phyloP scores from a whole-genome alignment of 208 protist species.

The Angomonas desouzai region DNA sequence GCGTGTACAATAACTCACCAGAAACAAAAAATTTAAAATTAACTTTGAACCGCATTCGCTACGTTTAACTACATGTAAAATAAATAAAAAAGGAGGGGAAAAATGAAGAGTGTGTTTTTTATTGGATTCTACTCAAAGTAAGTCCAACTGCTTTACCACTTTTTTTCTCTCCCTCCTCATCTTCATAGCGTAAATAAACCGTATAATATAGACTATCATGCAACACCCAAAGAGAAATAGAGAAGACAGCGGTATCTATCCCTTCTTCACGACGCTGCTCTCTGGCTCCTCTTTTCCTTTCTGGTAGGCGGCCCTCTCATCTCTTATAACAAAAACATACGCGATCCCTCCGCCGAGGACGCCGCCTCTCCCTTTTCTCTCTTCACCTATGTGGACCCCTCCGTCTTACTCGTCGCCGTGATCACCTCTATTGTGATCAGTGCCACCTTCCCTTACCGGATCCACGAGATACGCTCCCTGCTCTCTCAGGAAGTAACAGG shows the following conservation, averaged over 20 bases:
- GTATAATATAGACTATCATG: too few species aligned
- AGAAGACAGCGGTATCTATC: neutral
- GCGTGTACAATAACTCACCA: too few species aligned
- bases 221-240: neutral
- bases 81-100: too few species aligned
- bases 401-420: neutral
- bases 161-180: too few species aligned
- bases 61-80: too few species aligned
- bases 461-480: neutral
- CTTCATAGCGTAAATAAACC: too few species aligned
- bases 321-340: neutral
- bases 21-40: too few species aligned
- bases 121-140: too few species aligned
- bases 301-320: neutral
- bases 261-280: neutral
- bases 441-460: neutral
- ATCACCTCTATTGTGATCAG: neutral
- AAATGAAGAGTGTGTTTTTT: too few species aligned
- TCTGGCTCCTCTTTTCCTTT: slow-evolving; percentile 1
- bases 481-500: neutral
- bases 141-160: too few species aligned
- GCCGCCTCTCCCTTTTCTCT: neutral
- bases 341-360: neutral
- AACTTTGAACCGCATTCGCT: too few species aligned
- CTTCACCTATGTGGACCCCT: neutral